phyloP scores from a whole-genome alignment of 1,284 basidiomycete genomes.

The Megacollybia platyphylla region DNA sequence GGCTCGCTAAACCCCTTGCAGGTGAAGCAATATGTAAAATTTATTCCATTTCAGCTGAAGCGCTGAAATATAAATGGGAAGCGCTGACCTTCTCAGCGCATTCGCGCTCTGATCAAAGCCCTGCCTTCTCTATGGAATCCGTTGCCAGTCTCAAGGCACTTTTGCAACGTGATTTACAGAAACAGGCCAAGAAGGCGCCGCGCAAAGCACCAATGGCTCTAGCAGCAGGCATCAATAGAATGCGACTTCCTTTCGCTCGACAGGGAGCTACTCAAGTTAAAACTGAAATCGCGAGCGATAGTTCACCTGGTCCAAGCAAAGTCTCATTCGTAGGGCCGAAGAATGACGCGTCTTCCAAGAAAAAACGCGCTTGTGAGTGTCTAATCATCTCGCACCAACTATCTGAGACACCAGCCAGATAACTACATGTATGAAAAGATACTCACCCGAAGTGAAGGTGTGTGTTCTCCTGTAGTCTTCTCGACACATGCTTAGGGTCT shows the following conservation, averaged over 20 bases:
- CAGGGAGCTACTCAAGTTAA: conserved; percentile 16
- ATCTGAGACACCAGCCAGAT: conserved; percentile 29
- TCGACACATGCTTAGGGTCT: conserved; percentile 1
- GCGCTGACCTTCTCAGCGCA: conserved; percentile 30
- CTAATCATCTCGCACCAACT: conserved; percentile 1
- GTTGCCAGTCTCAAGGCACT: conserved; percentile 38
- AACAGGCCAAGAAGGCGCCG: conserved; percentile 20
- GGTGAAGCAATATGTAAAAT: conserved; percentile 54
- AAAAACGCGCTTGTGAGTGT: conserved; percentile 42
- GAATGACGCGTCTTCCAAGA: conserved; percentile 25
- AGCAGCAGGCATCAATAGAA: conserved; percentile 19
- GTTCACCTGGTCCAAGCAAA: conserved; percentile 23
- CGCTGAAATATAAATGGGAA: conserved; percentile 66
- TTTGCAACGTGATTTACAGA: conserved; percentile 37
- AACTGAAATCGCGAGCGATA: conserved; percentile 12
- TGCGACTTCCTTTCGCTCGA: conserved; percentile 14
- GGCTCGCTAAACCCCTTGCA: conserved; percentile 14
- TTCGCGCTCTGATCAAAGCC: conserved; percentile 22
- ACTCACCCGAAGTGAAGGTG: conserved; percentile 71
- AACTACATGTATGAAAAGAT: conserved; percentile 92
- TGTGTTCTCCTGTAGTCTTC: conserved; percentile 6
- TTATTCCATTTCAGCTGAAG: conserved; percentile 42
- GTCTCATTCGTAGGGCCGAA: conserved; percentile 33
- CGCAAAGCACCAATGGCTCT: conserved; percentile 13
- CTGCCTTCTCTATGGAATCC: conserved; percentile 33